A percentile compares a stretch with the other conserved stretches of the same genome.
Evolutionary conservation across 1,284 basidiomycete genomes (phyloP).

Genomic region (Fomitiporia mediterranea): DNA sequence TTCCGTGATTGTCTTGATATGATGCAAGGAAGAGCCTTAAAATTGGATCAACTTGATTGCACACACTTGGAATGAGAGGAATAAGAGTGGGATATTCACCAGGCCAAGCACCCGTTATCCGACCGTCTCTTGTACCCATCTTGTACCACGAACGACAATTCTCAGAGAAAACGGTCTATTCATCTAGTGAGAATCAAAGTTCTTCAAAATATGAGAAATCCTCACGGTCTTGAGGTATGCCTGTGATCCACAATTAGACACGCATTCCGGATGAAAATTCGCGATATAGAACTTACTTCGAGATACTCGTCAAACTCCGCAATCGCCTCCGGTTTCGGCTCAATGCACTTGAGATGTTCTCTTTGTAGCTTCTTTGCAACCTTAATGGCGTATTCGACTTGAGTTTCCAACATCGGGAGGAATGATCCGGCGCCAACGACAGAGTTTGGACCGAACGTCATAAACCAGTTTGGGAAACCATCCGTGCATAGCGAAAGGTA

Average conservation of each 20-base stretch:
- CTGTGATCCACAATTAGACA: too few species aligned
- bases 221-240: too few species aligned
- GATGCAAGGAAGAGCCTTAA: constrained; percentile 51
- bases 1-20: constrained; percentile 41
- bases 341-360: constrained; percentile 55
- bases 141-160: constrained; percentile 68
- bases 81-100: constrained; percentile 33
- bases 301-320: constrained; percentile 55
- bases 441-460: constrained; percentile 48
- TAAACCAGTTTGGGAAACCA: constrained; percentile 60
- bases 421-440: constrained; percentile 48
- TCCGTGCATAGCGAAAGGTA: constrained; percentile 55
- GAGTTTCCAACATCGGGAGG: constrained; percentile 47
- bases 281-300: constrained; percentile 35
- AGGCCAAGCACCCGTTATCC: constrained; percentile 55
- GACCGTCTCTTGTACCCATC: constrained; percentile 51
- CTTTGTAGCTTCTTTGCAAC: constrained; percentile 55
- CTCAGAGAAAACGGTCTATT: constrained; percentile 52
- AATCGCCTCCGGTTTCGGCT: constrained; percentile 53
- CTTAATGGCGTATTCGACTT: constrained; percentile 49
- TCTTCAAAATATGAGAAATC: too few species aligned
- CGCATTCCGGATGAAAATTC: too few species aligned
- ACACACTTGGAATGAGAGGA: constrained; percentile 30
- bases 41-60: too few species aligned
- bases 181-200: too few species aligned